Evolutionary conservation across 768 basidiomycete species (phyloP).

Genomic region (Lactarius indigo): DNA sequence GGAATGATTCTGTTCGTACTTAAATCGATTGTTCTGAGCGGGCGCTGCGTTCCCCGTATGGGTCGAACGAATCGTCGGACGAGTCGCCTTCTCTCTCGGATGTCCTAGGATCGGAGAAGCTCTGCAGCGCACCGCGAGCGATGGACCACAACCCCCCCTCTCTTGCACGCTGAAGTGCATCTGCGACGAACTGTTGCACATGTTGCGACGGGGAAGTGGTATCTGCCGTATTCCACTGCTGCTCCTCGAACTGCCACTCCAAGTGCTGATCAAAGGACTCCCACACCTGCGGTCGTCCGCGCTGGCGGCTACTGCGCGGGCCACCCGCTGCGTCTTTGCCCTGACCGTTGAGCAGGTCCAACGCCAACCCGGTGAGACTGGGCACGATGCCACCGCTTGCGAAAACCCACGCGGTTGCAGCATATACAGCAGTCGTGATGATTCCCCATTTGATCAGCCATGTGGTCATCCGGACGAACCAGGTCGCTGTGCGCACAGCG

Average conservation of each 20-base stretch:
- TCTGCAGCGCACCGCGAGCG: slow-evolving; percentile 11
- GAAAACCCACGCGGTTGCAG: slow-evolving; percentile 52
- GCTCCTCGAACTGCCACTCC: slow-evolving; percentile 51
- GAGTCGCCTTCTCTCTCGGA: not conserved
- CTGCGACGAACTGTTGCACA: slow-evolving; percentile 45
- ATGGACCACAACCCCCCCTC: slow-evolving; percentile 20
- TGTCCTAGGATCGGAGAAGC: not conserved
- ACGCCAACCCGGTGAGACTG: slow-evolving; percentile 39
- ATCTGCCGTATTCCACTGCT: slow-evolving; percentile 26
- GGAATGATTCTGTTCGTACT: not conserved
- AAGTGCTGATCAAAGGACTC: slow-evolving; percentile 60
- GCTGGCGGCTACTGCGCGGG: slow-evolving; percentile 24
- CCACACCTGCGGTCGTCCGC: slow-evolving; percentile 49
- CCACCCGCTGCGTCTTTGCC: not conserved
- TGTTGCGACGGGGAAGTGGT: slow-evolving; percentile 34
- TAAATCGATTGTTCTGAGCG: not conserved
- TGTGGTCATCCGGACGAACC: slow-evolving; percentile 62
- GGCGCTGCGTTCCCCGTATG: not conserved
- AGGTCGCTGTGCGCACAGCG: slow-evolving; percentile 74
- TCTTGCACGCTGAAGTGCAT: slow-evolving; percentile 35
- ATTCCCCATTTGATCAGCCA: slow-evolving; percentile 79
- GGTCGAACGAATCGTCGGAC: not conserved
- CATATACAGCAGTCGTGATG: slow-evolving; percentile 53
- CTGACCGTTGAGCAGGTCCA: slow-evolving; percentile 30
- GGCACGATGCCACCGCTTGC: slow-evolving; percentile 38